phyloP scores from a whole-genome alignment of 2,329 filamentous ascomycete species.

The Neofusicoccum ribis region DNA sequence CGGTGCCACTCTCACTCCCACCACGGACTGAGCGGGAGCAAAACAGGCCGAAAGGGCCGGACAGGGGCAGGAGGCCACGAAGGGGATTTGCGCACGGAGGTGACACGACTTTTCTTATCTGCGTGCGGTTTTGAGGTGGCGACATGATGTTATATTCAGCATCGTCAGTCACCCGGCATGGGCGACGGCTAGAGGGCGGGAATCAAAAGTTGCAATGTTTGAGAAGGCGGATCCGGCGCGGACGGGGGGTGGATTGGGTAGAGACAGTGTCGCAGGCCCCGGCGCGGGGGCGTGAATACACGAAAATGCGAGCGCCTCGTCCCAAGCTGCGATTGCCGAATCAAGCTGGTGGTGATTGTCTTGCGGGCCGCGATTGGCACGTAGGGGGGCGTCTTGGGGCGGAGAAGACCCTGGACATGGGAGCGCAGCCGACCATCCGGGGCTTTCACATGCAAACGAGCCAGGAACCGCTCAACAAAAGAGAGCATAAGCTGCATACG shows the following conservation, averaged over 20 bases:
- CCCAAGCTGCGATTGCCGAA: background rate
- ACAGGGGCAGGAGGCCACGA: background rate
- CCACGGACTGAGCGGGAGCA: conserved; percentile 22
- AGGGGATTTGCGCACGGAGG: background rate
- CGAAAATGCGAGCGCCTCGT: conserved; percentile 11
- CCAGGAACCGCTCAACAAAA: conserved; percentile 17
- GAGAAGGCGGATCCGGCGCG: background rate
- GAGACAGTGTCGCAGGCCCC: conserved; percentile 7
- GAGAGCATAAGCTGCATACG: conserved; percentile 17
- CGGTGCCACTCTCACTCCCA: conserved; percentile 40
- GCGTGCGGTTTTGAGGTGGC: background rate
- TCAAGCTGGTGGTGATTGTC: background rate
- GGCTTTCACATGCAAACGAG: conserved; percentile 13
- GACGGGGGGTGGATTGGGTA: background rate
- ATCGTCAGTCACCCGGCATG: background rate
- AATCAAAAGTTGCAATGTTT: conserved; percentile 10
- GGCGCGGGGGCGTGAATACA: conserved; percentile 8
- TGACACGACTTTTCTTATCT: background rate
- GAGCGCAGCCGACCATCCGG: background rate
- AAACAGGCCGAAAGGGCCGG: background rate
- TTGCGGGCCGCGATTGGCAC: background rate
- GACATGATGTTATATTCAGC: background rate
- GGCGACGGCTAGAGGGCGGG: background rate
- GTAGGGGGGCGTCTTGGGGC: background rate
- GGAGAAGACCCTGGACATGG: background rate